These are phyloP conservation scores for Sporothrix pallida DNA, from an alignment of 2,329 filamentous ascomycete species.

Conservation along the genomic window DNA sequence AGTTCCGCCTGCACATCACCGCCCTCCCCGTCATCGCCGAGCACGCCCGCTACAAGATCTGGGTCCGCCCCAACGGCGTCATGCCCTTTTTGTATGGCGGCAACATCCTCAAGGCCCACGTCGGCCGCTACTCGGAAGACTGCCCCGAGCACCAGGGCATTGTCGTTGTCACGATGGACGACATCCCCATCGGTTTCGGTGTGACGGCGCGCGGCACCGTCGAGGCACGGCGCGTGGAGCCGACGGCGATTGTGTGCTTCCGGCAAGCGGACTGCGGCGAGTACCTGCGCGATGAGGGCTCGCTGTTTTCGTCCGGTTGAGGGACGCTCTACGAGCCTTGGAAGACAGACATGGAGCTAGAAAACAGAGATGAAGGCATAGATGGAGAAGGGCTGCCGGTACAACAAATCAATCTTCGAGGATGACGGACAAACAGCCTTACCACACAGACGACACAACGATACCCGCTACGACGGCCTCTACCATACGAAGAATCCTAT, in stretches of 20 bases:
- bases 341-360: neutral
- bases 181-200: conserved; percentile 92
- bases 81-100: conserved; percentile 98
- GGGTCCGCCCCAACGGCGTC: conserved; percentile 94
- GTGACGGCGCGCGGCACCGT: conserved; percentile 86
- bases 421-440: no score
- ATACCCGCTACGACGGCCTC: neutral
- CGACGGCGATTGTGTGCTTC: conserved; percentile 87
- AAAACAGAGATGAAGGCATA: no score
- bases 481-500: no score
- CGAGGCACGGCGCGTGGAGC: conserved; percentile 82
- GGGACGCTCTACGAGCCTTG: neutral
- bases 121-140: conserved; percentile 87
- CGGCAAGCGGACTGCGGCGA: conserved; percentile 93
- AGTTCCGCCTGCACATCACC: conserved; percentile 93
- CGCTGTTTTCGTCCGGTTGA: conserved; percentile 57
- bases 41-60: conserved; percentile 94
- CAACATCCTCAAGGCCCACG: conserved; percentile 74
- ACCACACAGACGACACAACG: neutral
- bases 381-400: no score
- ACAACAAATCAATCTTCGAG: no score
- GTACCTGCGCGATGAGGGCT: conserved; percentile 84
- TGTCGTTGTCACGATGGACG: conserved; percentile 88
- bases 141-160: conserved; percentile 92
- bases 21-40: conserved; percentile 83